Percentiles rank a stretch among this genome's conserved stretches.
phyloP scores from a whole-genome alignment of 2,329 filamentous ascomycete species.

The Ophiostoma pallidulum region DNA sequence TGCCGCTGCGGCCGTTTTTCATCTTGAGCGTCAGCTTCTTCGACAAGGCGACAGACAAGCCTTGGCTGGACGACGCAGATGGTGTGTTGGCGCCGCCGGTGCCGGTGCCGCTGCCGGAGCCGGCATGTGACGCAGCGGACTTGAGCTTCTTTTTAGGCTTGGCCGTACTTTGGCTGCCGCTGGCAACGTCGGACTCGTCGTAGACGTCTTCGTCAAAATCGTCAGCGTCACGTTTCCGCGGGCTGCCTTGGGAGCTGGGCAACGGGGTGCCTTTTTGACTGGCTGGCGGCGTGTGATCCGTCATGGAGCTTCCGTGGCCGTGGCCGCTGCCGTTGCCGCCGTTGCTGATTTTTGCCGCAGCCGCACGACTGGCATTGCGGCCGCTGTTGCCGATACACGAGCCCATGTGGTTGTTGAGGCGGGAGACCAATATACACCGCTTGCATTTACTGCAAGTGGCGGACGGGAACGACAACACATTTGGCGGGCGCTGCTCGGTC shows the following conservation, averaged over 20 bases:
- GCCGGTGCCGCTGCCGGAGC: slow-evolving; percentile 1
- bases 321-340: slow-evolving; percentile 40
- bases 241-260: slow-evolving; percentile 46
- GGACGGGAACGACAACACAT: slow-evolving; percentile 55
- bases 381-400: slow-evolving; percentile 59
- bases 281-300: slow-evolving; percentile 49
- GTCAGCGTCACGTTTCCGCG: slow-evolving; percentile 48
- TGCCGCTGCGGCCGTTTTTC: slow-evolving; percentile 35
- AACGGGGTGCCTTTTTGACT: slow-evolving; percentile 54
- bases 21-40: slow-evolving; percentile 31
- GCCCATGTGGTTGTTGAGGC: slow-evolving; percentile 59
- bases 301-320: slow-evolving; percentile 34
- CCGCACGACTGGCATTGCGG: slow-evolving; percentile 51
- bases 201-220: slow-evolving; percentile 46
- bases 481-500: slow-evolving; percentile 47
- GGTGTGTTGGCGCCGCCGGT: slow-evolving; percentile 7
- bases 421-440: slow-evolving; percentile 54
- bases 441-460: slow-evolving; percentile 61
- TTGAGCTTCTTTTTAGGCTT: slow-evolving; percentile 51
- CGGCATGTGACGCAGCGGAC: slow-evolving; percentile 17
- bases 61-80: slow-evolving; percentile 15
- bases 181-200: slow-evolving; percentile 29
- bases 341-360: slow-evolving; percentile 54
- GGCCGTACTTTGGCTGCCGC: slow-evolving; percentile 4
- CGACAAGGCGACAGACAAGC: slow-evolving; percentile 10